These are phyloP conservation scores for Hanseniaspora nectarophila DNA, from an alignment of 805 yeast species.

Conservation along the genomic window DNA sequence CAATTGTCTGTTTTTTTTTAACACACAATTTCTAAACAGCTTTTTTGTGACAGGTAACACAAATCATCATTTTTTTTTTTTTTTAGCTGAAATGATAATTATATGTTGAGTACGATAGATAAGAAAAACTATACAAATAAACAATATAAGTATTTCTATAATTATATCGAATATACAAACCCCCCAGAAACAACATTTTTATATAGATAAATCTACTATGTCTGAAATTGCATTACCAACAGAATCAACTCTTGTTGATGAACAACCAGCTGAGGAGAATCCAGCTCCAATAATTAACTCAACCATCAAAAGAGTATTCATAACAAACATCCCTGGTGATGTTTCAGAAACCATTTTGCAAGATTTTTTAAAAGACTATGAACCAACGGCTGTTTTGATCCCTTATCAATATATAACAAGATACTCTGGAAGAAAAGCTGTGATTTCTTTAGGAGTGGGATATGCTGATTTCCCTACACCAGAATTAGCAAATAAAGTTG, in stretches of 20 bases:
- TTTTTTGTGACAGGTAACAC: too few relatives aligned
- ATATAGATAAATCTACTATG: background rate
- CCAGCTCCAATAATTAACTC: background rate
- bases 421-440: constrained; percentile 28
- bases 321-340: constrained; percentile 42
- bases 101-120: too few relatives aligned
- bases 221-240: background rate
- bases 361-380: constrained; percentile 34
- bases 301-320: constrained; percentile 33
- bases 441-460: constrained; percentile 54
- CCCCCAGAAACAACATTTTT: too few relatives aligned
- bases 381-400: constrained; percentile 37
- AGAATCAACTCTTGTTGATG: background rate
- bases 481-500: constrained; percentile 53
- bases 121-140: too few relatives aligned
- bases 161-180: too few relatives aligned
- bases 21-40: too few relatives aligned
- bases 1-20: too few relatives aligned
- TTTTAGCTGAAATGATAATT: too few relatives aligned
- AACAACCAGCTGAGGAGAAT: background rate
- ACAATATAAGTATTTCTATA: too few relatives aligned
- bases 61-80: too few relatives aligned
- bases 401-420: constrained; percentile 46
- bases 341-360: constrained; percentile 44
- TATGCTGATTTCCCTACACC: constrained; percentile 65